Base-by-base conservation (phyloP, 1,284 basidiomycete genomes). In the Melampsora americana region DNA sequence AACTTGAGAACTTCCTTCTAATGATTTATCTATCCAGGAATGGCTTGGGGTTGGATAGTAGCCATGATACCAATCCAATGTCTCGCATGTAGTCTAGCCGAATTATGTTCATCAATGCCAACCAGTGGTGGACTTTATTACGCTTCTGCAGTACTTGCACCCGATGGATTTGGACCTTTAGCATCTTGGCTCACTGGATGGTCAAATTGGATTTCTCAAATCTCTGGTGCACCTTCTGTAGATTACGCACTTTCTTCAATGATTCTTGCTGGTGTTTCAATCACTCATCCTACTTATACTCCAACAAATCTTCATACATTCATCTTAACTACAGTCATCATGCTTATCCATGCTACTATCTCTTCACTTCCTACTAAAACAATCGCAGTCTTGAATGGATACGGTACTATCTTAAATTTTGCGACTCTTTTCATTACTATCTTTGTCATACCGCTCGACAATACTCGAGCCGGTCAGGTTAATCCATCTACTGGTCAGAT, bases 1-100 rank as follows among this genome's bases (percentile, higher is more conserved):
- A 53, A 35, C 35, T 35, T 35, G 35, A 9, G 9, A 6, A 53
- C 16, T 53, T 53, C 7, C 5, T 53, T 53, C 50, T 53, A 5
- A 14, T 12, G 6, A 20, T 53, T 53, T 53, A 3, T 16, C 0
- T 0, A 20, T 14, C 1, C 6, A 53, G 89, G 90, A 26, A 88
- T 91, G 86, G 86, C 90, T 9, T 91, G 89, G 83, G 90, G 90
- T 28, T 91, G 90, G 90, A 82, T 90, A 26, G 88, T 91, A 77
- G 90, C 90, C 3, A 86, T 85, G 78, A 84, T 89, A 68, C 90
- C 90, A 78, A 89, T 91, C 50, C 84, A 88, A 83, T 84, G 86
- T 6, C 85, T 90, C 23, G 89, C 89, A 3, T 84, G 87, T 12
- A 88, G 86, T n/a, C 87, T 91, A 84, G 90, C 90, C 5, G 90